These are phyloP conservation scores for Dichomitus squalens DNA, from an alignment of 1,284 basidiomycete species.

Conservation along the genomic window DNA sequence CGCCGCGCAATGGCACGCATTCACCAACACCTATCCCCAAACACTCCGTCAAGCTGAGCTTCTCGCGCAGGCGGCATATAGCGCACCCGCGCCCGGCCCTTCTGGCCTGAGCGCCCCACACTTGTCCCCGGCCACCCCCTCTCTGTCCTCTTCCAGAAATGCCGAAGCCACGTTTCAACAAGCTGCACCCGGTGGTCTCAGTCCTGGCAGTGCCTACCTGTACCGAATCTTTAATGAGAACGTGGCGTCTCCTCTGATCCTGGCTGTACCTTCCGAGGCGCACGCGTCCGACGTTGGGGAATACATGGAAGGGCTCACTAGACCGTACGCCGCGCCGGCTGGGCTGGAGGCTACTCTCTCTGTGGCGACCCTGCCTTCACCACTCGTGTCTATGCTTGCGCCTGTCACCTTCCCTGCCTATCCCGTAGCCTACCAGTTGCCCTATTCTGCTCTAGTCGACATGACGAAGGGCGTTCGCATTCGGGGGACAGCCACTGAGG, in stretches of 20 bases:
- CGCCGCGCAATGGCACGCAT: neutral
- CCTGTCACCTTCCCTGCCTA: neutral
- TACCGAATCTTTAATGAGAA: slow-evolving; percentile 12
- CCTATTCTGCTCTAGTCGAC: slow-evolving; percentile 17
- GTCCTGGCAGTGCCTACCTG: slow-evolving; percentile 7
- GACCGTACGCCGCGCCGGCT: neutral
- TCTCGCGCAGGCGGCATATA: neutral
- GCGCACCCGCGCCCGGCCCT: neutral
- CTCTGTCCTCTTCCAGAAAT: neutral
- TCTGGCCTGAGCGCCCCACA: neutral
- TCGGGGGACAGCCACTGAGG: neutral
- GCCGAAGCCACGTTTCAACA: neutral
- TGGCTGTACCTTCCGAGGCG: neutral
- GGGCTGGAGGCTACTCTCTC: slow-evolving; percentile 3
- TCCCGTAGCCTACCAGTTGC: slow-evolving; percentile 24
- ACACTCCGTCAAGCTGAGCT: neutral
- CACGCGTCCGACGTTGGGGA: neutral
- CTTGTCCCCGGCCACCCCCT: neutral
- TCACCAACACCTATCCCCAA: neutral
- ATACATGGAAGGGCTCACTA: neutral
- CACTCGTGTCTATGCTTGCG: neutral
- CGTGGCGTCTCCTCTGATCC: neutral
- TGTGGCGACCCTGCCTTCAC: neutral
- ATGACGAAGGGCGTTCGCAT: slow-evolving; percentile 13
- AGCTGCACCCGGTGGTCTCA: neutral